These are phyloP conservation scores for Rhodotorula sp. DNA, from an alignment of 1,284 basidiomycete species.

Conservation along the genomic window DNA sequence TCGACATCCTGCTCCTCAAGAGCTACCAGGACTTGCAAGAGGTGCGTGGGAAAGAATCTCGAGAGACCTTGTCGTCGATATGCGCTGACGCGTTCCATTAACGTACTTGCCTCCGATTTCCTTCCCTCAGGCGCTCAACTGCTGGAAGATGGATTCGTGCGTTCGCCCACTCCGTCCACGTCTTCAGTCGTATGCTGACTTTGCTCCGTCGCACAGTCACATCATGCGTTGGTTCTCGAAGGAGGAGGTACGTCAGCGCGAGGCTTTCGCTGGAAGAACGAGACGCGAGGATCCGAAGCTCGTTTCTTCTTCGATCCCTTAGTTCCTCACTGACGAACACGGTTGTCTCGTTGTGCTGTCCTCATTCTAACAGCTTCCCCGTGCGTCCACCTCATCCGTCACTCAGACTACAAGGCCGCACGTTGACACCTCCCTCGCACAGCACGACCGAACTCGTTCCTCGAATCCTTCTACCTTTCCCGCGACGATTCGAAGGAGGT, in stretches of 20 bases:
- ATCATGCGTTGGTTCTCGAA: slow-evolving; percentile 51
- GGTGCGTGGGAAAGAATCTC: slow-evolving; percentile 2
- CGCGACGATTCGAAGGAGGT: slow-evolving; percentile 36
- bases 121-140: slow-evolving; percentile 31
- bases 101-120: not conserved
- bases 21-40: slow-evolving; percentile 84
- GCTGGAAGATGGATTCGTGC: slow-evolving; percentile 44
- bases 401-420: not conserved
- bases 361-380: slow-evolving; percentile 10
- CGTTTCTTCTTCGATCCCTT: not conserved
- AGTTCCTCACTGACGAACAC: not conserved
- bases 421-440: not conserved
- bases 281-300: not conserved
- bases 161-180: not conserved
- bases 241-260: slow-evolving; percentile 49
- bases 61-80: not conserved
- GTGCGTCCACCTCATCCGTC: not conserved
- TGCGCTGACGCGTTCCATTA: too few relatives aligned
- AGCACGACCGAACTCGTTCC: slow-evolving; percentile 43
- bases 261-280: not conserved
- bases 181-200: not conserved
- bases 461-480: slow-evolving; percentile 42
- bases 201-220: slow-evolving; percentile 22
- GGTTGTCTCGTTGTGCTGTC: not conserved
- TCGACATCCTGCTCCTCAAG: slow-evolving; percentile 88